A percentile compares a stretch with the other conserved stretches of the same genome.
Evolutionary conservation across 2,329 filamentous ascomycete species (phyloP).

Genomic region (Trichoderma pleuroti): DNA sequence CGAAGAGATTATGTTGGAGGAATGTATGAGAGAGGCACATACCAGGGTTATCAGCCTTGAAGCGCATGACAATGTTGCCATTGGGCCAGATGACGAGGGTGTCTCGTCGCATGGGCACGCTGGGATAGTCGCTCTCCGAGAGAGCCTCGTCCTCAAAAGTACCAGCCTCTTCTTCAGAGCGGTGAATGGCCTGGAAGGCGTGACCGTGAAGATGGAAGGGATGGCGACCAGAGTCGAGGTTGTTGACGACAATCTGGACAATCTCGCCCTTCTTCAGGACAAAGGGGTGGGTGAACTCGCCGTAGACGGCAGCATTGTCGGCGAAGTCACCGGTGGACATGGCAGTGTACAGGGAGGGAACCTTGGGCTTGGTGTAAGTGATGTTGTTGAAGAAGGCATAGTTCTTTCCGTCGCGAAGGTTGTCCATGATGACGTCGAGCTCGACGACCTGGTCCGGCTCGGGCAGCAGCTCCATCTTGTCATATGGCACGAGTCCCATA

Average conservation of each 20-base stretch:
- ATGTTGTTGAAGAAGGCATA: slow-evolving; percentile 72
- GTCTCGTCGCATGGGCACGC: slow-evolving; percentile 63
- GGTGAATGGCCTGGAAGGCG: slow-evolving; percentile 64
- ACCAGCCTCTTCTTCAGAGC: slow-evolving; percentile 56
- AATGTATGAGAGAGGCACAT: neutral
- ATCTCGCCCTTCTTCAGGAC: slow-evolving; percentile 64
- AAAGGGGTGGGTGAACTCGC: slow-evolving; percentile 61
- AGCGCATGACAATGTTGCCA: slow-evolving; percentile 67
- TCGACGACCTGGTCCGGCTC: slow-evolving; percentile 61
- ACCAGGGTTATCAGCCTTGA: slow-evolving; percentile 64
- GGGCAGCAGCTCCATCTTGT: slow-evolving; percentile 58
- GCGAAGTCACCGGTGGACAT: slow-evolving; percentile 60
- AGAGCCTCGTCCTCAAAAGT: slow-evolving; percentile 48
- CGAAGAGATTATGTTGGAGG: neutral
- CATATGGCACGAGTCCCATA: slow-evolving; percentile 64
- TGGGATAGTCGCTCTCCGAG: slow-evolving; percentile 46
- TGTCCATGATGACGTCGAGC: slow-evolving; percentile 61
- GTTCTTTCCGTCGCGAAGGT: slow-evolving; percentile 58
- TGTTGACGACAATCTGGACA: slow-evolving; percentile 76
- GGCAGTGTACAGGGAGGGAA: slow-evolving; percentile 75
- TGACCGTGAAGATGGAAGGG: slow-evolving; percentile 80
- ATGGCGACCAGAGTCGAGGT: slow-evolving; percentile 66
- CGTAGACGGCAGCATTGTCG: slow-evolving; percentile 60
- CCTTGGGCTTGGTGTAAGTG: slow-evolving; percentile 70
- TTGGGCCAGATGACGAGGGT: slow-evolving; percentile 62